These are phyloP conservation scores for Paracoccidioides lutzii DNA, from an alignment of 2,329 filamentous ascomycete species.

Conservation along the genomic window DNA sequence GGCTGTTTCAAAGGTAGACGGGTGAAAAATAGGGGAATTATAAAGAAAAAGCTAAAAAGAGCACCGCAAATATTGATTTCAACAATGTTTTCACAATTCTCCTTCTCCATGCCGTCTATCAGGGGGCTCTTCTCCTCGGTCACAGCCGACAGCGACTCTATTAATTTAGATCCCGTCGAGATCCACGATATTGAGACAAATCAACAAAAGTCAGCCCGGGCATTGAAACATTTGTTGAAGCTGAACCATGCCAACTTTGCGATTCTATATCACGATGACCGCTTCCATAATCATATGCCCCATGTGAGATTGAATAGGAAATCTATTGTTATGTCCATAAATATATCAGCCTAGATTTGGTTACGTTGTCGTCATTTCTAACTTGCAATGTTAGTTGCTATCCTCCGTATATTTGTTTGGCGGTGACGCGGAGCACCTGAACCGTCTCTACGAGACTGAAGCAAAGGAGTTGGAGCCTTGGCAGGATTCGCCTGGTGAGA, in stretches of 20 bases:
- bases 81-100: slow-evolving; percentile 2
- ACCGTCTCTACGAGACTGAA: slow-evolving; percentile 68
- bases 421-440: slow-evolving; percentile 57
- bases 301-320: slow-evolving; percentile 41
- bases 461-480: slow-evolving; percentile 62
- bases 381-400: slow-evolving; percentile 43
- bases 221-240: slow-evolving; percentile 79
- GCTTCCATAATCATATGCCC: slow-evolving; percentile 70
- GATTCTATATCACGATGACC: slow-evolving; percentile 61
- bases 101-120: background rate
- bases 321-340: background rate
- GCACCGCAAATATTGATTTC: background rate
- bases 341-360: background rate
- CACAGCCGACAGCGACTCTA: slow-evolving; percentile 6
- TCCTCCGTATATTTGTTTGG: slow-evolving; percentile 78
- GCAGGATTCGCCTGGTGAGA: slow-evolving; percentile 71
- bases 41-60: background rate
- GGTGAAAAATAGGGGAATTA: background rate
- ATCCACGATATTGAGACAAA: slow-evolving; percentile 69
- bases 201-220: slow-evolving; percentile 64
- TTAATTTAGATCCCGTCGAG: slow-evolving; percentile 52
- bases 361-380: background rate
- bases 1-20: background rate
- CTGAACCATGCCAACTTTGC: slow-evolving; percentile 86
- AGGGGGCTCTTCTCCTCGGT: background rate